Evolutionary conservation across 345 rosid genomes (phyloP).

Genomic region (Corymbia maculata): DNA sequence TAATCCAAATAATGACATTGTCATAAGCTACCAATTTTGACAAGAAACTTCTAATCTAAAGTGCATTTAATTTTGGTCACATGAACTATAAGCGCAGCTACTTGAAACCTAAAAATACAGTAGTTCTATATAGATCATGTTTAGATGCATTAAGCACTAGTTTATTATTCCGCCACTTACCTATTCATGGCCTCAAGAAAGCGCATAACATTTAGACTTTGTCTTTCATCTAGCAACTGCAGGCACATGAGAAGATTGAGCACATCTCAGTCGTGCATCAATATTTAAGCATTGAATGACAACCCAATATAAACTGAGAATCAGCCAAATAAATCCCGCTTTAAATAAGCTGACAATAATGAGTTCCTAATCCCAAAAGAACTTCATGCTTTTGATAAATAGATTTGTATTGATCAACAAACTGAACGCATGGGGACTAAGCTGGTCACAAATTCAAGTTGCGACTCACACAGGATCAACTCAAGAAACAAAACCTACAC

Average conservation of each 20-base stretch:
- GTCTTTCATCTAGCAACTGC: slow-evolving; percentile 61
- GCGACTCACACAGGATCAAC: background rate
- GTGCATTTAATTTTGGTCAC: background rate
- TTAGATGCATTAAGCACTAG: background rate
- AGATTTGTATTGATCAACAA: background rate
- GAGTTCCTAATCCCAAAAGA: background rate
- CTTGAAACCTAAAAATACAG: background rate
- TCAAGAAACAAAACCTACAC: background rate
- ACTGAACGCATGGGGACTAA: background rate
- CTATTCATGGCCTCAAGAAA: slow-evolving; percentile 55
- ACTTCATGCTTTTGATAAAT: background rate
- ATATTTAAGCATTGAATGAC: background rate
- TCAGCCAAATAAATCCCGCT: background rate
- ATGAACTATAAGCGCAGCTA: background rate
- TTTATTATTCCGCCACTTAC: slow-evolving; percentile 5
- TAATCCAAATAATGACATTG: background rate
- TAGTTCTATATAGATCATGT: background rate
- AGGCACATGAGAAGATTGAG: background rate
- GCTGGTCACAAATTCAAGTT: background rate
- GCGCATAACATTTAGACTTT: slow-evolving; percentile 46
- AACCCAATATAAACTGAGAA: background rate
- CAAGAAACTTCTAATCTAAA: background rate
- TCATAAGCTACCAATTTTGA: background rate
- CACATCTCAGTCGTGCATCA: background rate
- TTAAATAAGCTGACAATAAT: background rate